phyloP scores from a whole-genome alignment of 129 eudicot species.

The Artemisia tridentata region DNA sequence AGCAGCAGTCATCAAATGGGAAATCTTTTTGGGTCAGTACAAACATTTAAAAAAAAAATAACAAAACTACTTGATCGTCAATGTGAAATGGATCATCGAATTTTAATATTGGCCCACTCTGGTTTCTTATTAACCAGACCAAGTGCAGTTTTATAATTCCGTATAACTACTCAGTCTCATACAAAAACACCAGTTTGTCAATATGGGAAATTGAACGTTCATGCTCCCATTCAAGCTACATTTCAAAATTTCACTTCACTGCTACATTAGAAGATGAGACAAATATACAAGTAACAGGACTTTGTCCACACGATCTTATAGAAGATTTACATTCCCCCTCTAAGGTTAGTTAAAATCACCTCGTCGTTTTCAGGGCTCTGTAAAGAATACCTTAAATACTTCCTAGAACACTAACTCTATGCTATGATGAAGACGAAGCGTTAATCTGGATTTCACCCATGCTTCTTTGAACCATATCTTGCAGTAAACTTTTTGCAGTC shows the following conservation, averaged over 20 bases:
- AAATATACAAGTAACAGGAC: conserved; percentile 31
- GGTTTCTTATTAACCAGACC: not conserved
- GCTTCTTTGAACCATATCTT: conserved; percentile 71
- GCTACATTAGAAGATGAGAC: conserved; percentile 17
- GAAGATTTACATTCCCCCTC: conserved; percentile 45
- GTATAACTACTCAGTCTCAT: not conserved
- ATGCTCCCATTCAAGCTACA: conserved; percentile 16
- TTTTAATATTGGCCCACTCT: not conserved
- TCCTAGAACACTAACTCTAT: conserved; percentile 20
- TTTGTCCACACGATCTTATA: conserved; percentile 26
- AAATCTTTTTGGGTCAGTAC: too few relatives aligned
- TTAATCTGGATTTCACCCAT: conserved; percentile 18
- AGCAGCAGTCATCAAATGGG: too few relatives aligned
- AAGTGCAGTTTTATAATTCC: conserved; percentile 4
- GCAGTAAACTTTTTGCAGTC: conserved; percentile 59
- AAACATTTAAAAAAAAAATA: too few relatives aligned
- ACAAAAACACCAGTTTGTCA: conserved; percentile 7
- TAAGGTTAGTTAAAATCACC: conserved; percentile 52
- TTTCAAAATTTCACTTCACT: conserved; percentile 17
- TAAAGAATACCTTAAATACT: conserved; percentile 25
- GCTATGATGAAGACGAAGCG: not conserved
- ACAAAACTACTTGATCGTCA: not conserved
- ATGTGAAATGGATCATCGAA: not conserved
- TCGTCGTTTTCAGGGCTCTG: conserved; percentile 20
- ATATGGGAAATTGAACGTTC: not conserved